phyloP scores from a whole-genome alignment of 2,329 filamentous ascomycete genomes.

The Colletotrichum falcatum region DNA sequence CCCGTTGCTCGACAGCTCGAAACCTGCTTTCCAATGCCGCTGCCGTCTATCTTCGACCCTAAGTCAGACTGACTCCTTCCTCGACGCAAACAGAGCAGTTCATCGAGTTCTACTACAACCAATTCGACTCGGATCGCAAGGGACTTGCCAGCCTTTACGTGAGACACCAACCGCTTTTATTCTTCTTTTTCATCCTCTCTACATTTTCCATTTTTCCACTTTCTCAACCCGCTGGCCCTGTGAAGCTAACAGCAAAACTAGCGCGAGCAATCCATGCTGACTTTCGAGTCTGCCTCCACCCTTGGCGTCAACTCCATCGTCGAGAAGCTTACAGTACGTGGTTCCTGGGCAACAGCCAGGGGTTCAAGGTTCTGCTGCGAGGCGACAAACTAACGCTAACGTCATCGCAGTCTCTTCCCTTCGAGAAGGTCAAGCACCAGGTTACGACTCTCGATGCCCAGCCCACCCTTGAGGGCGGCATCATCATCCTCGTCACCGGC shows the following conservation, averaged over 20 bases:
- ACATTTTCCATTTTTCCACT: too few species aligned
- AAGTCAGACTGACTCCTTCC: slow-evolving; percentile 14
- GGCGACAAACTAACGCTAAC: slow-evolving; percentile 33
- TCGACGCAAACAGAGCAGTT: slow-evolving; percentile 76
- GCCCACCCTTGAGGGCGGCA: slow-evolving; percentile 76
- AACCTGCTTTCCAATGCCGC: neutral
- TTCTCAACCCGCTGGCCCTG: neutral
- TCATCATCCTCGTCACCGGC: slow-evolving; percentile 91
- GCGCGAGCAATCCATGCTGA: slow-evolving; percentile 90
- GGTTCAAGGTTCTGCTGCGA: neutral
- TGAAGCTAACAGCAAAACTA: slow-evolving; percentile 51
- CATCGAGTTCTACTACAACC: slow-evolving; percentile 89
- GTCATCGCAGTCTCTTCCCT: slow-evolving; percentile 69
- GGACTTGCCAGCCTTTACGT: slow-evolving; percentile 82
- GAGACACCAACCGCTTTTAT: slow-evolving; percentile 52
- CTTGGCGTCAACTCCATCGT: slow-evolving; percentile 75
- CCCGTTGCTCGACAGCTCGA: neutral
- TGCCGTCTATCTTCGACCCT: neutral
- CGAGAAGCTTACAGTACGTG: slow-evolving; percentile 82
- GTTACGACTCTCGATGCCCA: slow-evolving; percentile 86
- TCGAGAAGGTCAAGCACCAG: slow-evolving; percentile 83
- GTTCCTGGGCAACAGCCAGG: neutral
- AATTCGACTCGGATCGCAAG: slow-evolving; percentile 81
- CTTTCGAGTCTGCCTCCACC: slow-evolving; percentile 81
- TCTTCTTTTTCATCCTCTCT: too few species aligned